These are phyloP conservation scores for Rugonectria rugulosa DNA, from an alignment of 2,329 filamentous ascomycete genomes.

Conservation along the genomic window DNA sequence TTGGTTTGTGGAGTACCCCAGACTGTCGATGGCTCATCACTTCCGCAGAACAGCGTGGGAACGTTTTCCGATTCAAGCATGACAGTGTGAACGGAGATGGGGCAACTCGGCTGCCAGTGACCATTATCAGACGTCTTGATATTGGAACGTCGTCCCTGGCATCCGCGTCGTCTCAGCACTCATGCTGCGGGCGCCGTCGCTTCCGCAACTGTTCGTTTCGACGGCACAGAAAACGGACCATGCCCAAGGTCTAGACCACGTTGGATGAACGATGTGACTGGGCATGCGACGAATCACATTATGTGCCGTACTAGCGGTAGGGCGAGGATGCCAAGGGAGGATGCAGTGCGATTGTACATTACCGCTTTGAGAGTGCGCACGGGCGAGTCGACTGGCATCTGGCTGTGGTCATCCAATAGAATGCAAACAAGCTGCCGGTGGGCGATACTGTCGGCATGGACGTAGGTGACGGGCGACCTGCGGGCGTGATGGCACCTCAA, in stretches of 20 bases:
- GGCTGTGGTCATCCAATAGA: not conserved
- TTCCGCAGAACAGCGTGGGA: not conserved
- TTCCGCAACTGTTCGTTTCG: slow-evolving; percentile 8
- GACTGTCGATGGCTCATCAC: not conserved
- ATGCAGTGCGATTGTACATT: slow-evolving; percentile 20
- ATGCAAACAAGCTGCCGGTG: not conserved
- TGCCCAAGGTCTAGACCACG: slow-evolving; percentile 16
- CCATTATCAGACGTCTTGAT: slow-evolving; percentile 1
- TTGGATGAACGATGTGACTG: not conserved
- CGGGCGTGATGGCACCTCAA: slow-evolving; percentile 21
- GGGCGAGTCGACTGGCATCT: slow-evolving; percentile 9
- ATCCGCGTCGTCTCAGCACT: not conserved
- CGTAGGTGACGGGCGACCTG: too few relatives aligned
- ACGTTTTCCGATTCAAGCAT: not conserved
- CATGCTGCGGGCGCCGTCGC: slow-evolving; percentile 15
- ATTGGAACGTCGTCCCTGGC: not conserved
- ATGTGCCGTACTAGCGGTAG: slow-evolving; percentile 18
- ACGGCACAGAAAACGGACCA: slow-evolving; percentile 7
- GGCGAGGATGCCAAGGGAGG: slow-evolving; percentile 10
- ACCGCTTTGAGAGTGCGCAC: slow-evolving; percentile 16
- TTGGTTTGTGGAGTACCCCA: not conserved
- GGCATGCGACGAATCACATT: slow-evolving; percentile 38
- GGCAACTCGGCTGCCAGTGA: not conserved
- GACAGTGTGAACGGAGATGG: slow-evolving; percentile 3
- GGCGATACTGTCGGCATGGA: too few relatives aligned